Conservation (phyloP, 2,329 filamentous ascomycete genomes). For the Ciborinia camelliae region DNA sequence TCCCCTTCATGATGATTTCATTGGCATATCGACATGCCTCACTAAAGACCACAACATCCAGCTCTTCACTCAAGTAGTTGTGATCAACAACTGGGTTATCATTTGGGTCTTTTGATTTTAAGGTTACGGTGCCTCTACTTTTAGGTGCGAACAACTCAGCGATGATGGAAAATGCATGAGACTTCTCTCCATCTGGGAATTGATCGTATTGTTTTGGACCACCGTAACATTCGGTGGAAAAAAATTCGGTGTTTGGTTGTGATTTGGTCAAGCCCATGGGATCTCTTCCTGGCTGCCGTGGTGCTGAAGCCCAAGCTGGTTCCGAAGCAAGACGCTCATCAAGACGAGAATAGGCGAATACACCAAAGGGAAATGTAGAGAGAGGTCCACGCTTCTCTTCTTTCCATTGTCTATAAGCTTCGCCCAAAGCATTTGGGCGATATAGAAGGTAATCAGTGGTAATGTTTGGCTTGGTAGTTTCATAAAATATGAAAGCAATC, state of each 20-base stretch:
- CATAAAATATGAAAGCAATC: conserved; percentile 59
- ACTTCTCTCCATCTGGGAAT: conserved; percentile 48
- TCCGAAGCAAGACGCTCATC: conserved; percentile 56
- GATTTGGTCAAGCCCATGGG: conserved; percentile 56
- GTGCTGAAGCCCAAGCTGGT: conserved; percentile 51
- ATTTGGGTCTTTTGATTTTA: conserved; percentile 47
- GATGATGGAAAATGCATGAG: conserved; percentile 57
- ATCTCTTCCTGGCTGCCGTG: conserved; percentile 50
- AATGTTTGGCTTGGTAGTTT: conserved; percentile 49
- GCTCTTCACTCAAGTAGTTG: conserved; percentile 54
- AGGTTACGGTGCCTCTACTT: conserved; percentile 53
- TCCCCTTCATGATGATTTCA: conserved; percentile 56
- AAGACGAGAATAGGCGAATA: conserved; percentile 59
- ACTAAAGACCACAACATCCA: conserved; percentile 56
- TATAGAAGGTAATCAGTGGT: conserved; percentile 57
- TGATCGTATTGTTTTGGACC: conserved; percentile 56
- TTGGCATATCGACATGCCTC: conserved; percentile 58
- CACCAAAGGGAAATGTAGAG: conserved; percentile 60
- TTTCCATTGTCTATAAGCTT: conserved; percentile 54
- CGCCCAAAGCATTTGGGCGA: conserved; percentile 50
- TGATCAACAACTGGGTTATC: conserved; percentile 56
- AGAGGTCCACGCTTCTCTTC: conserved; percentile 56
- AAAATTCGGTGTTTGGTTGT: conserved; percentile 62
- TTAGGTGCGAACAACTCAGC: conserved; percentile 55
- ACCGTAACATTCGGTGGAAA: conserved; percentile 59